Evolutionary conservation across 1,284 basidiomycete genomes (phyloP), one percentile per base, ranked within the genome.

Genomic region (Trichosporon ovoides): DNA sequence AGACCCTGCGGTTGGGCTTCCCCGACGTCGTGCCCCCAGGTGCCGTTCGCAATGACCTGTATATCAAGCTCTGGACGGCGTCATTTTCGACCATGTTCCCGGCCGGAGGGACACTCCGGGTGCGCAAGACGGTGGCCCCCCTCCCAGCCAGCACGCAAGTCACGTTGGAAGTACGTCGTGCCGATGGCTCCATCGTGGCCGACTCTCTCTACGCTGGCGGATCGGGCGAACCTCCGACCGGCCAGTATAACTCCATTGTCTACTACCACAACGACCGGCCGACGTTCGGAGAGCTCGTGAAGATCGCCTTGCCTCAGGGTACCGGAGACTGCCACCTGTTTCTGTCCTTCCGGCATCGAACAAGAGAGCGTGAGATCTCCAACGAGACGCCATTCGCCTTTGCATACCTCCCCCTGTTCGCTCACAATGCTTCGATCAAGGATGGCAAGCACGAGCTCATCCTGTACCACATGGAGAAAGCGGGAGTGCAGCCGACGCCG

Each of bases 21-120:
- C 90, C 94, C 0, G 95, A 98, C 68, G 92, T 96, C 2, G 93
- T 96, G 10, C 93, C 94, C 70, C 94, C 94, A 1, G 91, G 89
- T 9, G 88, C 92, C 64, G 79, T 84, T n/a, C 85, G 94, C 19
- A 97, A 97, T 70, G 94, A 98, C 68, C 82, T 96, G 9, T 98
- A 97, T 76, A 83, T 97, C 80, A 96, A 93, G 72, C 82, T 96
- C 1, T 94, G 91, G 90, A 87, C 86, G 53, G 93, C 89, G 24
- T 87, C 89, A 63, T 96, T 95, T 70, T 79, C 81, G 1, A 63
- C 61, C 10, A 33, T 63, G 53, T 61, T 64, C 52, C 78, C 83
- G 0, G 81, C 83, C 0, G 67, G 67, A 2, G 73, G 71, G 7
- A 71, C 77, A 1, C 66, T 75, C 9, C 67, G 75, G 7, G 63